These are phyloP conservation scores for Chionographis japonica DNA, from an alignment of 106 monocot species.

Conservation along the genomic window DNA sequence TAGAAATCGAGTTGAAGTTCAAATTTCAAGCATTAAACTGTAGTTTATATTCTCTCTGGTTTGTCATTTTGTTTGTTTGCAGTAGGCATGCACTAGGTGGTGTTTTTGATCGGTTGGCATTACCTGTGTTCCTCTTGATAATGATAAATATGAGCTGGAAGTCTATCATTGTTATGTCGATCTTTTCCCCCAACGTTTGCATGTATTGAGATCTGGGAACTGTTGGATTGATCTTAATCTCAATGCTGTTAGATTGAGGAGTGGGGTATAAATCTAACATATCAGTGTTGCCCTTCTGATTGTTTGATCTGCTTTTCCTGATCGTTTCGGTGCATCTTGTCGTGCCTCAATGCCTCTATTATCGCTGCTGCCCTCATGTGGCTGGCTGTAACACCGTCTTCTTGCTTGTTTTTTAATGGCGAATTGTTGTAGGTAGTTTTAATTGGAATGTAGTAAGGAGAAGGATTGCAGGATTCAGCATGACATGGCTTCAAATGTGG, in stretches of 20 bases:
- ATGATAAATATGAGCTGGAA: neutral
- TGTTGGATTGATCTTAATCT: constrained; percentile 22
- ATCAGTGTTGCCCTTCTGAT: neutral
- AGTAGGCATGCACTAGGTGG: neutral
- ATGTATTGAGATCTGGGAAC: neutral
- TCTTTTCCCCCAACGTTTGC: neutral
- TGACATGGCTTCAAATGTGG: constrained; percentile 58
- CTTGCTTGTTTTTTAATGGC: constrained; percentile 25
- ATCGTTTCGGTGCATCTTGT: neutral
- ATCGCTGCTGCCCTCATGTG: constrained; percentile 2
- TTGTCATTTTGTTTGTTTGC: neutral
- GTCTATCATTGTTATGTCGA: neutral
- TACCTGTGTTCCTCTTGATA: constrained; percentile 6
- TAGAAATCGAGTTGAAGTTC: too few relatives aligned
- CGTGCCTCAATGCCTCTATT: constrained; percentile 7
- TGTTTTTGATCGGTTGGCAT: neutral
- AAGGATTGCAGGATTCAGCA: constrained; percentile 61
- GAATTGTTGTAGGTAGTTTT: constrained; percentile 30
- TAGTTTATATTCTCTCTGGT: too few relatives aligned
- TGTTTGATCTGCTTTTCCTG: constrained; percentile 13
- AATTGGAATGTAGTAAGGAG: constrained; percentile 63
- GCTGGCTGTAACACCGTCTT: constrained; percentile 18
- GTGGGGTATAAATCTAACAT: neutral
- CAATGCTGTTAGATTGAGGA: constrained; percentile 1
- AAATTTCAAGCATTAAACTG: too few relatives aligned